Conservation (phyloP, 495 filamentous ascomycete genomes). For the Penicillium paradoxum region DNA sequence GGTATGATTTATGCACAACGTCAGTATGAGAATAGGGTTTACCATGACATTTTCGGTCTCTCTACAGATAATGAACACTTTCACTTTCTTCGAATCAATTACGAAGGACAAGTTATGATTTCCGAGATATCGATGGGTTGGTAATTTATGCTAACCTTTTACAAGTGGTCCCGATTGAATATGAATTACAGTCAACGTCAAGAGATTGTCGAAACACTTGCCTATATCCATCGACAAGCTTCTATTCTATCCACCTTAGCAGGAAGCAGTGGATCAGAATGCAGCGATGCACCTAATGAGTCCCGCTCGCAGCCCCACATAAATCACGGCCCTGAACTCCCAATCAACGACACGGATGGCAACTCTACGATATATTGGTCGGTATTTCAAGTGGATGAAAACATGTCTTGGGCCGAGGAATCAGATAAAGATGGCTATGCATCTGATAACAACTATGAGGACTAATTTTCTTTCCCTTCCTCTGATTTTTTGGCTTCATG, state of each 20-base stretch:
- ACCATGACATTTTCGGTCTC: neutral
- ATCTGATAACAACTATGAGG: neutral
- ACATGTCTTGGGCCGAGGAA: neutral
- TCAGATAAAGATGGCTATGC: neutral
- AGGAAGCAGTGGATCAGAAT: neutral
- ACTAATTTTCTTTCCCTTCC: neutral
- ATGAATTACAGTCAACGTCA: neutral
- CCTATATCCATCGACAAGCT: neutral
- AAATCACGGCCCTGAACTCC: neutral
- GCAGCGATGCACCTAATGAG: neutral
- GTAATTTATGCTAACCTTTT: neutral
- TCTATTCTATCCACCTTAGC: neutral
- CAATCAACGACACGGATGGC: neutral
- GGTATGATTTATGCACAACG: neutral
- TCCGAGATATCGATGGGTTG: neutral
- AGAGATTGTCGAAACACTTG: neutral
- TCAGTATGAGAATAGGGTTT: neutral
- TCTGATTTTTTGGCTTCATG: neutral
- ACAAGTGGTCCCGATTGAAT: neutral
- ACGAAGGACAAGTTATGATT: neutral
- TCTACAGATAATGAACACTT: neutral
- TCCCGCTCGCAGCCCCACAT: neutral
- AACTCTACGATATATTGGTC: neutral
- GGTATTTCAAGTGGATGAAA: neutral
- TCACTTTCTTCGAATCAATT: neutral